A percentile compares a stretch with the other conserved stretches of the same genome.
Conservation (phyloP, 2,329 filamentous ascomycete species). For the Colletotrichum caudatum region DNA sequence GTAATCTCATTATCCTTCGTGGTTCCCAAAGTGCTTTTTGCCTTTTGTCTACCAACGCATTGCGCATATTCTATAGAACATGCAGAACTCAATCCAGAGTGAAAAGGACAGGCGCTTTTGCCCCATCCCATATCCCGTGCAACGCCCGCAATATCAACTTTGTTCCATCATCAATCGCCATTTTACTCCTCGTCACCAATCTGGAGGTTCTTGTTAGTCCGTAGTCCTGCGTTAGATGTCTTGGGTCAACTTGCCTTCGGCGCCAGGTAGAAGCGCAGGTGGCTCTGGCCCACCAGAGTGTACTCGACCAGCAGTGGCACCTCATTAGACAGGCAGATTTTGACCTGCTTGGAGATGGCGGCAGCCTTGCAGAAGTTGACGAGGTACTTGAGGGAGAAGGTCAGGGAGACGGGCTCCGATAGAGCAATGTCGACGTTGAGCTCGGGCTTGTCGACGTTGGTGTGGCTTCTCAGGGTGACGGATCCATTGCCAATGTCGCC, state of each 20-base stretch:
- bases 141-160: slow-evolving; percentile 40
- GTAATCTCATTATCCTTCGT: slow-evolving; percentile 39
- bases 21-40: slow-evolving; percentile 39
- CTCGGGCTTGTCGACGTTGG: slow-evolving; percentile 88
- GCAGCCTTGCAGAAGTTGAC: slow-evolving; percentile 99
- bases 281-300: slow-evolving; percentile 81
- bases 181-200: slow-evolving; percentile 57
- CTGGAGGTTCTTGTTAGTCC: slow-evolving; percentile 43
- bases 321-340: slow-evolving; percentile 94
- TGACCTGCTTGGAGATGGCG: slow-evolving; percentile 83
- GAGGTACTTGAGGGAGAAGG: slow-evolving; percentile 98
- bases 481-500: slow-evolving; percentile 97
- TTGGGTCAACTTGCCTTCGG: slow-evolving; percentile 79
- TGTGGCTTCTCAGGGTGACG: slow-evolving; percentile 90
- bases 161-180: slow-evolving; percentile 25
- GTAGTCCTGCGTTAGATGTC: background rate
- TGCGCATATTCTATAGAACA: slow-evolving; percentile 35
- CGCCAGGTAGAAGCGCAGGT: slow-evolving; percentile 96
- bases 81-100: slow-evolving; percentile 42
- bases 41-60: slow-evolving; percentile 32
- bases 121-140: slow-evolving; percentile 34
- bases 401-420: slow-evolving; percentile 90
- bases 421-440: slow-evolving; percentile 90
- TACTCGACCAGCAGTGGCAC: slow-evolving; percentile 98
- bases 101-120: slow-evolving; percentile 27